Evolutionary conservation across 2,329 filamentous ascomycete species (phyloP), one percentile per base, ranked within the genome.

Genomic region (Xylaria sp.): DNA sequence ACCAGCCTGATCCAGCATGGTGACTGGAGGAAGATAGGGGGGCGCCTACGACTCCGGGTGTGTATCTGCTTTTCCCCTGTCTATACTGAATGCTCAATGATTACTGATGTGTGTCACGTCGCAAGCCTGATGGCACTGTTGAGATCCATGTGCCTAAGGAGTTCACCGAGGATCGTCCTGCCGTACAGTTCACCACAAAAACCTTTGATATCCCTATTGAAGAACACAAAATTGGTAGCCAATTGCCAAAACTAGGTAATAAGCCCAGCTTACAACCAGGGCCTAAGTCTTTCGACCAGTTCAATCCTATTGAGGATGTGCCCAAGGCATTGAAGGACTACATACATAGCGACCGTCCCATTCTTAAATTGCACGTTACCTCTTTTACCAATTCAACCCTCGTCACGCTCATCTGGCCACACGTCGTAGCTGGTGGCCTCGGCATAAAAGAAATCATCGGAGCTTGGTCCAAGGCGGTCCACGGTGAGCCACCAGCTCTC

Each of bases 21-120:
- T 12, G 60, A 60, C 40, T 60, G 60, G 56, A 47, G 56, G 23
- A 63, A 60, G 42, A 23, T 60, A 17, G 55, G 60, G 35, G 60
- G 51, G 9, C 51, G 51, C 5, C 51, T 54, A 15, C 51, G 51
- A 54, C 23, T 54, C 21, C 37, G 51, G 51, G 51, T 54, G 38
- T 25, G 51, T 54, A 43, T 21, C 8, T 21, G 25, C 11, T n/a
- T 9, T 21, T 43, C 25, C 15, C 37, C 51, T 14, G n/a, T 12
- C n/a, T 23, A n/a, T 12, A 9, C 4, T 54, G 23, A 7, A 15
- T 33, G n/a, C 19, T 31, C 6, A n/a, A 31, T 31, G 8, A 25
- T 42, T 47, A 31, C 53, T 56, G 31, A 56, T 37, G 37, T 15
- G 19, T 46, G 15, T 35, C 43, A 7, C 23, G 3, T 37, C 14